Conservation (phyloP, 1,284 basidiomycete genomes). For the Cryptococcus deneoformans region DNA sequence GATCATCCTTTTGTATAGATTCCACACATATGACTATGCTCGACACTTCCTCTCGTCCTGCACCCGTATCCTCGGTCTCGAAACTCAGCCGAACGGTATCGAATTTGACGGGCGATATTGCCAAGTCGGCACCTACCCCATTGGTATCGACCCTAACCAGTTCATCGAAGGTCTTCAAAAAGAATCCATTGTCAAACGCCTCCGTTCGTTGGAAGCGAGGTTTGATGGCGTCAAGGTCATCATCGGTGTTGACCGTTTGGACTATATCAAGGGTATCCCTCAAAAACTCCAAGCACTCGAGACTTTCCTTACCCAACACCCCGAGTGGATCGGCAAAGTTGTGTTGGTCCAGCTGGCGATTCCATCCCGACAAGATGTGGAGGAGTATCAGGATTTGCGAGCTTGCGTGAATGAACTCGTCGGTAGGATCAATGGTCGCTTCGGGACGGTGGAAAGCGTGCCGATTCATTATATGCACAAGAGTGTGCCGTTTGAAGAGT, state of each 20-base stretch:
- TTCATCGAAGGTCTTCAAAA: constrained; percentile 85
- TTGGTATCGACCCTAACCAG: constrained; percentile 92
- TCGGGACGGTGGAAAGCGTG: constrained; percentile 98
- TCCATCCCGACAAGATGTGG: constrained; percentile 95
- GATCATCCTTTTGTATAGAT: constrained; percentile 47
- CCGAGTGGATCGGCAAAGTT: constrained; percentile 99
- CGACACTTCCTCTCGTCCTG: constrained; percentile 98
- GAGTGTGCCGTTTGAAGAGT: constrained; percentile 86
- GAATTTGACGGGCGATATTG: constrained; percentile 93
- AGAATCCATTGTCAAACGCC: constrained; percentile 72
- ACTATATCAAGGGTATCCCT: constrained; percentile 99
- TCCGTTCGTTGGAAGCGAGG: constrained; percentile 76
- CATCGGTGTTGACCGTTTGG: constrained; percentile 94
- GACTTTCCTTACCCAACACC: constrained; percentile 93
- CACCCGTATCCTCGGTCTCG: constrained; percentile 91
- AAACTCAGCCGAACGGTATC: constrained; percentile 97
- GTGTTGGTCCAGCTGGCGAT: constrained; percentile 96
- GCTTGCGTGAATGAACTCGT: constrained; percentile 97
- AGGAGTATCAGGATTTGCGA: constrained; percentile 97
- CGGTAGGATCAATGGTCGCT: constrained; percentile 95
- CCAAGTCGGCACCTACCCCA: constrained; percentile 97
- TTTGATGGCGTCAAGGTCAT: constrained; percentile 97
- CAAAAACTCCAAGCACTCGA: constrained; percentile 97
- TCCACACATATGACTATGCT: constrained; percentile 99
- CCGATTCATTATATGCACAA: constrained; percentile 99